Percentiles rank a stretch among this genome's conserved stretches.
Evolutionary conservation across 306 rosid species (phyloP).

Genomic region (Castanospermum australe): DNA sequence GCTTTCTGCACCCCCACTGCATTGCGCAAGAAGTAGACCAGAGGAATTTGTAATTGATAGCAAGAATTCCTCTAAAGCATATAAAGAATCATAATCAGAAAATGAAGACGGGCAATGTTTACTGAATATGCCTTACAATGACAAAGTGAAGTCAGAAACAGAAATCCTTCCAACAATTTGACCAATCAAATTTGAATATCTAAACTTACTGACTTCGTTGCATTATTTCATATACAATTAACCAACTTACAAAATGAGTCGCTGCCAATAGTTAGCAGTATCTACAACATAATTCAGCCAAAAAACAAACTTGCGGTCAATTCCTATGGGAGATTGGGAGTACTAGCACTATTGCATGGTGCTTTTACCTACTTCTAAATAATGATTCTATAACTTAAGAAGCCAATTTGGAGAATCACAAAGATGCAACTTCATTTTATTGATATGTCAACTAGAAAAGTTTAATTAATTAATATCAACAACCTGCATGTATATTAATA

Average conservation of each 20-base stretch:
- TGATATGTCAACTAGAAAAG: background rate
- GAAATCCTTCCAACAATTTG: background rate
- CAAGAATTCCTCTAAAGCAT: constrained; percentile 20
- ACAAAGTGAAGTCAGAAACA: constrained; percentile 3
- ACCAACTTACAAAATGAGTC: constrained; percentile 6
- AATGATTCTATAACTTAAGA: background rate
- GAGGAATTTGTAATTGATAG: constrained; percentile 17
- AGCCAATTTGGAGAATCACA: background rate
- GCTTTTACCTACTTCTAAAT: constrained; percentile 2
- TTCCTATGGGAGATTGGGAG: background rate
- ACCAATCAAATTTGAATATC: background rate
- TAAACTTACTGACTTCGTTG: background rate
- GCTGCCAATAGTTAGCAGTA: background rate
- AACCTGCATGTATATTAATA: background rate
- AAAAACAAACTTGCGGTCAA: background rate
- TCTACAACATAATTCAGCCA: background rate
- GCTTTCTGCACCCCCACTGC: constrained; percentile 96
- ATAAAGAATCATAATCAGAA: background rate
- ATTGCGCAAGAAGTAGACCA: constrained; percentile 27
- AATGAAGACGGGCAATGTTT: background rate
- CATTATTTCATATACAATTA: constrained; percentile 11
- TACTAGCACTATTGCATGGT: background rate
- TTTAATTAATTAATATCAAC: constrained; percentile 1
- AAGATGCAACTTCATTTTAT: background rate
- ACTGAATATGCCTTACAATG: constrained; percentile 6